Evolutionary conservation across 2,329 filamentous ascomycete species (phyloP), one percentile per base, ranked within the genome.

Genomic region (Pseudocercospora musae): DNA sequence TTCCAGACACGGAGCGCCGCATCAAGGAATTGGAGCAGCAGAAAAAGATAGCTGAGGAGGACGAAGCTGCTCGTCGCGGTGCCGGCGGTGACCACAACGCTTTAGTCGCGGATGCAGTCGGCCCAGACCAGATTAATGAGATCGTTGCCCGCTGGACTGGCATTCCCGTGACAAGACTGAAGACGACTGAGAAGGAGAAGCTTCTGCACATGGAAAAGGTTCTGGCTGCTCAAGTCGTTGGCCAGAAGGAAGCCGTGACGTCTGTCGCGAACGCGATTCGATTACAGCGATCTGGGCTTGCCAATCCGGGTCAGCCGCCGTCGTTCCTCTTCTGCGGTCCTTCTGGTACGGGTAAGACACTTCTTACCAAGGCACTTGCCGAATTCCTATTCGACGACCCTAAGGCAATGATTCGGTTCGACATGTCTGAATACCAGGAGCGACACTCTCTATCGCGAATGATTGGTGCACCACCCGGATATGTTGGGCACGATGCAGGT

Each of bases 401-500:
- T 25, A 97, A 97, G 81, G 83, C 94, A 33, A 98, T 99, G 95
- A 96, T 99, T 71, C 90, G 95, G 42, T 96, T 99, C 80, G 95
- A 99, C 76, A 99, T 99, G 95, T 98, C 94, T 4, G 95, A 99
- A 78, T 99, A 99, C 78, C 96, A 99, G 78, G 95, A 99, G 78
- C 89, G 94, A 4, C 95, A 99, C 76, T 90, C 94, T 0, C 85
- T 99, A 13, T 96, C 92, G 75, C 88, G 95, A 64, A 97, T 99
- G 92, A 99, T 99, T 70, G 95, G 95, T 75, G 93, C 95, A 20
- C 95, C 95, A 20, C 95, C 95, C 4, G 95, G 95, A 67, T 99
- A 99, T 70, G 93, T 99, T 63, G 95, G 95, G 15, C 94, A 99
- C 75, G 95, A 99, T 73, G 87, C 95, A 31, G 95, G 95, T 70